A percentile compares a stretch with the other conserved stretches of the same genome.
Evolutionary conservation across 495 filamentous ascomycete species (phyloP).

Genomic region (Aspergillus kassunensis): DNA sequence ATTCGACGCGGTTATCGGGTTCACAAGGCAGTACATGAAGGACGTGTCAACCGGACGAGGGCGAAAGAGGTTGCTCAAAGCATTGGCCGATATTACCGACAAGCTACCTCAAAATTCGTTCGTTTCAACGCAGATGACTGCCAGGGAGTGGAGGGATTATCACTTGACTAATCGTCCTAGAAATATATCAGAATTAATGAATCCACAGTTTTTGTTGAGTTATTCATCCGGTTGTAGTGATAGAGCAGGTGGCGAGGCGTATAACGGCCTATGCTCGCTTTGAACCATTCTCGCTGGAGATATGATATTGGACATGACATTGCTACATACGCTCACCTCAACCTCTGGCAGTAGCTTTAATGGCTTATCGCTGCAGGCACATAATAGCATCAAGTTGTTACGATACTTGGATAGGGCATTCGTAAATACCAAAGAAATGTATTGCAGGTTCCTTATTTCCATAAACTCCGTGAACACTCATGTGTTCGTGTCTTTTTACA

Average conservation of each 20-base stretch:
- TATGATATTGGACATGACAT: too few species aligned
- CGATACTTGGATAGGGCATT: constrained; percentile 23
- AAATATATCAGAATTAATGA: constrained; percentile 2
- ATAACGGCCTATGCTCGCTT: too few species aligned
- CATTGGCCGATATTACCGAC: constrained; percentile 21
- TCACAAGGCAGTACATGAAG: constrained; percentile 32
- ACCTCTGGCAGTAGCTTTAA: too few species aligned
- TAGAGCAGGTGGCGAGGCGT: too few species aligned
- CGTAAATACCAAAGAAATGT: constrained; percentile 19
- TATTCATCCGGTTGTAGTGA: too few species aligned
- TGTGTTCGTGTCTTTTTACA: constrained; percentile 22
- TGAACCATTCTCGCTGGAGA: too few species aligned
- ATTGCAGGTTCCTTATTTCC: constrained; percentile 29
- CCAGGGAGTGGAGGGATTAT: not conserved
- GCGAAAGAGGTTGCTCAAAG: constrained; percentile 27
- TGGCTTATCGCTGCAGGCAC: not conserved
- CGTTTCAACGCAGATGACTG: not conserved
- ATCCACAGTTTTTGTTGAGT: not conserved
- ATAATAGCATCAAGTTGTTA: not conserved
- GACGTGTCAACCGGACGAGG: constrained; percentile 33
- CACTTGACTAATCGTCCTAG: not conserved
- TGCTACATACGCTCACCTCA: too few species aligned
- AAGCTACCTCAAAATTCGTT: constrained; percentile 12
- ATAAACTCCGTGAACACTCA: constrained; percentile 36
- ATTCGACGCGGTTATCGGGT: constrained; percentile 35